These are phyloP conservation scores for Sclerotinia glacialis DNA, from an alignment of 2,329 filamentous ascomycete genomes.

Conservation along the genomic window DNA sequence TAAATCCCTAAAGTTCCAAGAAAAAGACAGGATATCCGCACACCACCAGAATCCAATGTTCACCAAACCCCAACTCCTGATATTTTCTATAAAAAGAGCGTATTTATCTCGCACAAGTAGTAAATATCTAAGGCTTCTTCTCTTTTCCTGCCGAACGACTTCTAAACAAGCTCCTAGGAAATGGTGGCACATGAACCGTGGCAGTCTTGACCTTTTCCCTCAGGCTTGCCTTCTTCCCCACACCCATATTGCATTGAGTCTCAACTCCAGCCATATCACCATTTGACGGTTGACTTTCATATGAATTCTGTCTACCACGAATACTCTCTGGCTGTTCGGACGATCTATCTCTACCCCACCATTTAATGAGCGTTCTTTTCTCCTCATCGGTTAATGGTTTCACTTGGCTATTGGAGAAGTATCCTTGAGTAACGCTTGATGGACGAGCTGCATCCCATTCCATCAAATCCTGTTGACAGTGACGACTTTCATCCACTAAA, in stretches of 20 bases:
- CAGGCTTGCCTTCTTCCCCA: slow-evolving; percentile 12
- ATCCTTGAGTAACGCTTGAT: slow-evolving; percentile 17
- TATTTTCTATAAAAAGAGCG: background rate
- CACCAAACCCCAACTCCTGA: background rate
- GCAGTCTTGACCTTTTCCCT: slow-evolving; percentile 17
- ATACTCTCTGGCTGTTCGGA: slow-evolving; percentile 17
- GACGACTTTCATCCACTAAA: background rate
- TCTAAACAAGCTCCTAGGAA: slow-evolving; percentile 20
- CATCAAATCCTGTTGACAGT: slow-evolving; percentile 13
- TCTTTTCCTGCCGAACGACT: slow-evolving; percentile 20
- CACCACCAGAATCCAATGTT: background rate
- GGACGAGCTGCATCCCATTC: slow-evolving; percentile 19
- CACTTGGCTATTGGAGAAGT: slow-evolving; percentile 11
- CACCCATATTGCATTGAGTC: background rate
- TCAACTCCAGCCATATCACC: background rate
- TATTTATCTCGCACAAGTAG: background rate
- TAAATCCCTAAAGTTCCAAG: background rate
- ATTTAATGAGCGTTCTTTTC: slow-evolving; percentile 20
- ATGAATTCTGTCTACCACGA: slow-evolving; percentile 18
- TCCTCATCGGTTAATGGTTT: slow-evolving; percentile 20
- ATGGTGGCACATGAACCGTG: slow-evolving; percentile 19
- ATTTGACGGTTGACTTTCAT: slow-evolving; percentile 11
- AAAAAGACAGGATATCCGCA: slow-evolving; percentile 16
- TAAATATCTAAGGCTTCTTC: background rate
- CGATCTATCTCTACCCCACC: slow-evolving; percentile 22